Evolutionary conservation across 495 filamentous ascomycete species (phyloP), one percentile per base, ranked within the genome.

Genomic region (Evernia prunastri): DNA sequence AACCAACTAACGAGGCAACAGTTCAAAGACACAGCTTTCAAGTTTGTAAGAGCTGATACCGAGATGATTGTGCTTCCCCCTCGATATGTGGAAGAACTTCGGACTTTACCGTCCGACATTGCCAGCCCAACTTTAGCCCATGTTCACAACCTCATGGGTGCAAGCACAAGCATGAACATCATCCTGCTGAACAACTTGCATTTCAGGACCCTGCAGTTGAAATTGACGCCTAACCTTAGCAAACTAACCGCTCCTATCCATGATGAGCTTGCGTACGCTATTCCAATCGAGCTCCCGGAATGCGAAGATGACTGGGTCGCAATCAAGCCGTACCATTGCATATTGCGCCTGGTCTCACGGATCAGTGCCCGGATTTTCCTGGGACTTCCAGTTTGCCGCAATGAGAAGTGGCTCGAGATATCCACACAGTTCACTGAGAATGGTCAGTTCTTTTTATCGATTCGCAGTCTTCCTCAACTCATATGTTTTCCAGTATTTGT

Each of bases 351-450:
- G 27, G 56, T 58, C 15, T 25, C 56, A 29, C 56, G 56, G 33
- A 58, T 58, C 11, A 58, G 56, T 58, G 56, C 56, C 13, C 33
- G 56, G n/a, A 37, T 58, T 20, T 58, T 58, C 33, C 56, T 58
- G 11, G 56, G 56, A 29, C 56, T 58, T 15, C 27, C 56, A 18
- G 13, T 58, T 20, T 58, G 56, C 29, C 56, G 56, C 17, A 37
- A 58, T n/a, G 56, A 58, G n/a, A 10, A 58, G 8, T 58, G 56
- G 56, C 33, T 58, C 27, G 27, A 58, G 56, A 58, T 58, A 35
- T 58, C 56, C 8, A 58, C 56, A 12, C 29, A 58, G 29, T 58
- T 58, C 56, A 58, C 56, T 8, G 56, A 58, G 29, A 58, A 58
- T 37, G 56, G 56, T 58, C 13, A 10, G 56, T 23, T 15, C 11